phyloP scores from a whole-genome alignment of 2,329 filamentous ascomycete species.

The Trichoderma cornu-damae region DNA sequence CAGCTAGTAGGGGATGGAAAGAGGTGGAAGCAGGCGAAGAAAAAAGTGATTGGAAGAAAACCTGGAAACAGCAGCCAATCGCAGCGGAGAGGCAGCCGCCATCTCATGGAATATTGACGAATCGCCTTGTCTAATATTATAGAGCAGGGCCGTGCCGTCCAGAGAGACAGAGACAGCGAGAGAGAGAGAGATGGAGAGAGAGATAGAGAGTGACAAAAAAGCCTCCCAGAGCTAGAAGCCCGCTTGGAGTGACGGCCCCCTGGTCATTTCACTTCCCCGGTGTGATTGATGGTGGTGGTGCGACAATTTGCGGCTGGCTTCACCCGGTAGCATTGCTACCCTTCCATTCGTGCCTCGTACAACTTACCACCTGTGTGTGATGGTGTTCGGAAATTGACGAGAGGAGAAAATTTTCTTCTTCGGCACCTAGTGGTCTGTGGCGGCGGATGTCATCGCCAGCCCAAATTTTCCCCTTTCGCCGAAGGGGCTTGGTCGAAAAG shows the following conservation, averaged over 20 bases:
- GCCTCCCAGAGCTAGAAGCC: conserved; percentile 2
- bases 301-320: conserved; percentile 16
- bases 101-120: conserved; percentile 8
- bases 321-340: neutral
- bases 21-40: neutral
- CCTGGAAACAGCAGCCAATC: conserved; percentile 8
- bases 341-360: no score
- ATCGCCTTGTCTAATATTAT: conserved; percentile 1
- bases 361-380: no score
- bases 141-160: conserved; percentile 1
- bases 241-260: conserved; percentile 3
- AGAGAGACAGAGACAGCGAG: neutral
- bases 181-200: no score
- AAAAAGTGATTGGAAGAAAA: conserved; percentile 18
- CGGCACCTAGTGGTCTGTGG: neutral
- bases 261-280: conserved; percentile 1
- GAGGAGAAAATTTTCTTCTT: neutral
- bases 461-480: neutral
- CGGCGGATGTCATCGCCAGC: neutral
- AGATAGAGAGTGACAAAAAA: no score
- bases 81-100: conserved; percentile 5
- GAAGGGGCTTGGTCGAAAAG: conserved; percentile 3
- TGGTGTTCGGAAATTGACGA: conserved; percentile 7
- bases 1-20: conserved; percentile 10
- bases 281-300: conserved; percentile 19